Conservation (phyloP, 345 rosid genomes). For the Salix viminalis region DNA sequence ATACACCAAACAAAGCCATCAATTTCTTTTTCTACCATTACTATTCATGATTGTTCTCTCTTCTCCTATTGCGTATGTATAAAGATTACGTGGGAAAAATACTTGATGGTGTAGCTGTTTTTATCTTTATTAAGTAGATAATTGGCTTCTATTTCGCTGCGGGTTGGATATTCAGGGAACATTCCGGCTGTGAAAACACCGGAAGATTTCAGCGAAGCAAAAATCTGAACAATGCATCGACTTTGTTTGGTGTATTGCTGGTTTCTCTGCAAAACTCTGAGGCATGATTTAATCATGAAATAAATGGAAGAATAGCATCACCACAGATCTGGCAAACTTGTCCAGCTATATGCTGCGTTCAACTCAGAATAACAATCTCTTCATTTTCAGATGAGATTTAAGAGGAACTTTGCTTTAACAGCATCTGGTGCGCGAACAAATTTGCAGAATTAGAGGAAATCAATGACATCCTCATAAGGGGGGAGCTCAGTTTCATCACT, state of each 20-base stretch:
- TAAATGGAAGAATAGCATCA: slow-evolving; percentile 1
- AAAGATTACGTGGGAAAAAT: too few species aligned
- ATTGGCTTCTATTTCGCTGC: too few species aligned
- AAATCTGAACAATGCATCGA: background rate
- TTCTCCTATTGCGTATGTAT: too few species aligned
- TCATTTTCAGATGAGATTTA: slow-evolving; percentile 30
- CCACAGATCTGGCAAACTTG: too few species aligned
- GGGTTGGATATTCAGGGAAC: too few species aligned
- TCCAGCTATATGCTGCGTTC: too few species aligned
- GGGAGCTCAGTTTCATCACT: slow-evolving; percentile 88
- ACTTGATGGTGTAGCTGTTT: too few species aligned
- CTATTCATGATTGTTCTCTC: too few species aligned
- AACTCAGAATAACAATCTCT: too few species aligned
- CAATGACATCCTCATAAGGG: slow-evolving; percentile 73
- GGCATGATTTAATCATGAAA: slow-evolving; percentile 12
- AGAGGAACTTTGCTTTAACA: slow-evolving; percentile 52
- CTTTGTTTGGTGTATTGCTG: slow-evolving; percentile 66
- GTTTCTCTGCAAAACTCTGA: slow-evolving; percentile 97
- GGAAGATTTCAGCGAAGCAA: background rate
- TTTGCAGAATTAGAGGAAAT: slow-evolving; percentile 80
- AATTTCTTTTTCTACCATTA: too few species aligned
- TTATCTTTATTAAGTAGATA: too few species aligned
- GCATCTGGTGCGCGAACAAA: slow-evolving; percentile 79
- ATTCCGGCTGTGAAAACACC: background rate
- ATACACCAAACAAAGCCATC: too few species aligned